A percentile compares a stretch with the other conserved stretches of the same genome.
phyloP scores from a whole-genome alignment of 2,329 filamentous ascomycete species.

The Diaporthe nobilis region DNA sequence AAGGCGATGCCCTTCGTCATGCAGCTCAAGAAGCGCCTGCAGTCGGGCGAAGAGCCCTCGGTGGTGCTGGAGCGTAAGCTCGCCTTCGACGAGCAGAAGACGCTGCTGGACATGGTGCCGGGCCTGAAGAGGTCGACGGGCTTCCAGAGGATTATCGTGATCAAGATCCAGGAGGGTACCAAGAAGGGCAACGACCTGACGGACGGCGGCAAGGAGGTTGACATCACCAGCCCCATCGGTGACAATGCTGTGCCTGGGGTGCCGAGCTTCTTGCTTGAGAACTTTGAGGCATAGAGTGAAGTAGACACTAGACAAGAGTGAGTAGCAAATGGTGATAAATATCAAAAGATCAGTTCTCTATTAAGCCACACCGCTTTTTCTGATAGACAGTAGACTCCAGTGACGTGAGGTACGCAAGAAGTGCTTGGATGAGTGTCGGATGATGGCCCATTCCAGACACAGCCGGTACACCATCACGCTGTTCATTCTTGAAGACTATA shows the following conservation, averaged over 20 bases:
- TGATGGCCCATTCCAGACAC: background rate
- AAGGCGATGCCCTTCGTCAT: slow-evolving; percentile 99
- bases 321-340: background rate
- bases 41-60: slow-evolving; percentile 75
- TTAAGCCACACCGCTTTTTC: too few relatives aligned
- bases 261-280: slow-evolving; percentile 89
- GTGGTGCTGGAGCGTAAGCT: slow-evolving; percentile 87
- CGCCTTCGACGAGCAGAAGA: slow-evolving; percentile 85
- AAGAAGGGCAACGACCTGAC: slow-evolving; percentile 73
- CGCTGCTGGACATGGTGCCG: slow-evolving; percentile 82
- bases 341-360: background rate
- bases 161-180: slow-evolving; percentile 78
- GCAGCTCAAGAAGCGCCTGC: slow-evolving; percentile 84
- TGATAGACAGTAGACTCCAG: too few relatives aligned
- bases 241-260: slow-evolving; percentile 85
- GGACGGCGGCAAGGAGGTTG: slow-evolving; percentile 66
- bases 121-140: slow-evolving; percentile 82
- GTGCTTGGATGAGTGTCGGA: background rate
- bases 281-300: slow-evolving; percentile 66
- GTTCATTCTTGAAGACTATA: background rate
- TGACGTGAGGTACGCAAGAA: too few relatives aligned
- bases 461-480: background rate
- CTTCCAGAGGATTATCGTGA: slow-evolving; percentile 74
- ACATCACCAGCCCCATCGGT: slow-evolving; percentile 71
- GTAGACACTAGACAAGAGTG: slow-evolving; percentile 2